Percentiles rank a stretch among this genome's conserved stretches.
These are phyloP conservation scores for Mallotus nudiflorus DNA, from an alignment of 345 rosid genomes.

Conservation along the genomic window DNA sequence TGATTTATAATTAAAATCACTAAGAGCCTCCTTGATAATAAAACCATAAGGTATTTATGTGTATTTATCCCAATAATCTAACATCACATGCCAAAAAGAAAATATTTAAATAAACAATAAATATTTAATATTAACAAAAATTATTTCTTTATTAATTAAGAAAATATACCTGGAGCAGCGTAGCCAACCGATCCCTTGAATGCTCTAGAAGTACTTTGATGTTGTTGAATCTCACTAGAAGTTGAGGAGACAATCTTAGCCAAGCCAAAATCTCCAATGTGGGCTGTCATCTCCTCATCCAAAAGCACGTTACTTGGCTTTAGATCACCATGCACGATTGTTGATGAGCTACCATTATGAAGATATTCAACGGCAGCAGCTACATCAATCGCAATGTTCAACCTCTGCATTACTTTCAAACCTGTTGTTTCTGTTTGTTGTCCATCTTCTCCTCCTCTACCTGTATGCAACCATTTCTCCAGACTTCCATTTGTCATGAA, in stretches of 20 bases:
- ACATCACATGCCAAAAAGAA: too few relatives aligned
- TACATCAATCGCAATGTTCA: constrained; percentile 8
- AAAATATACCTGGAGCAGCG: constrained; percentile 13
- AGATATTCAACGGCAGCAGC: constrained; percentile 1
- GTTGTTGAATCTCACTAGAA: not conserved
- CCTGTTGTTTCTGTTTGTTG: not conserved
- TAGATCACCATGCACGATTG: constrained; percentile 18
- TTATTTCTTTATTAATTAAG: too few relatives aligned
- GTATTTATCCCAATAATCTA: too few relatives aligned
- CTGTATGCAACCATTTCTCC: constrained; percentile 8
- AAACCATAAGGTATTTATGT: too few relatives aligned
- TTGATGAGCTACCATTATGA: not conserved
- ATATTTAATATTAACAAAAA: too few relatives aligned
- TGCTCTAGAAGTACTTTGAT: not conserved
- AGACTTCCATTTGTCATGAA: constrained; percentile 7
- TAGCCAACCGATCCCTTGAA: constrained; percentile 12
- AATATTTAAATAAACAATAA: too few relatives aligned
- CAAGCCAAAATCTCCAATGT: constrained; percentile 25
- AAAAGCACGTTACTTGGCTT: constrained; percentile 27
- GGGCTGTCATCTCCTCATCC: constrained; percentile 16
- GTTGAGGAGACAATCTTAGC: constrained; percentile 9
- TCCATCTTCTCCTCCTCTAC: not conserved
- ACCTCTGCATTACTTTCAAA: not conserved
- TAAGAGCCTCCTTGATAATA: too few relatives aligned
- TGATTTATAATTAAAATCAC: too few relatives aligned